Base-by-base conservation (phyloP, 495 filamentous ascomycete genomes). In the Neurospora terricola region DNA sequence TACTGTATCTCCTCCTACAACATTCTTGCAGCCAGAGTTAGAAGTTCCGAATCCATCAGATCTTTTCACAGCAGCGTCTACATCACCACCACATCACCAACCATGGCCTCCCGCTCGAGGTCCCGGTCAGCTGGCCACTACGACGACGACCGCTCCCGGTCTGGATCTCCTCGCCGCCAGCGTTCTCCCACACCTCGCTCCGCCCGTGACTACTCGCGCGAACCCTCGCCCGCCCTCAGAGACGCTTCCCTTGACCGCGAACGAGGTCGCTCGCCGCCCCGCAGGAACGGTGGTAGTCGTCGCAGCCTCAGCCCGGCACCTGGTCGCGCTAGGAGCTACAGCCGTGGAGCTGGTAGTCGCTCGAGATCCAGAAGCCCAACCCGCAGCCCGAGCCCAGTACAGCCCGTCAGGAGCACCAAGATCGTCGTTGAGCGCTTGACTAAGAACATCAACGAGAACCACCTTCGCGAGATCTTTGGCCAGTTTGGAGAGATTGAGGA, bases 341-440 rank as follows among this genome's bases (percentile, higher is more conserved):
- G 78, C 69, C 78, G 80, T 16, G 74, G 78, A 12, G n/a, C 36
- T 14, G 66, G 70, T 34, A 78, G 77, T 39, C 77, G 77, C 8
- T 73, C 75, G 1, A 62, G 54, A 75, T 79, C 77, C 62, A 80
- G 83, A 43, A 84, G 81, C 66, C 77, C 78, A 62, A 77, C 83
- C 59, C 78, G 80, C 54, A 79, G 75, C 69, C 40, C 54, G 39
- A 80, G 74, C 43, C 71, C 72, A 38, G 62, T 48, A 6, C 70
- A 45, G 11, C 75, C 45, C 0, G 9, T 38, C 18, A 78, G 72
- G 54, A 81, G 79, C 42, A 83, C 82, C 23, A 83, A 83, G 93
- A 94, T 99, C 73, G 93, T 98, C 18, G 91, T 98, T 39, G 96
- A 99, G 83, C 96, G 96, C 78, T 87, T 99, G 76, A 96, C 95